Percentiles rank a stretch among this genome's conserved stretches.
These are phyloP conservation scores for Stenocarpella maydis DNA, from an alignment of 2,329 filamentous ascomycete species.

Conservation along the genomic window DNA sequence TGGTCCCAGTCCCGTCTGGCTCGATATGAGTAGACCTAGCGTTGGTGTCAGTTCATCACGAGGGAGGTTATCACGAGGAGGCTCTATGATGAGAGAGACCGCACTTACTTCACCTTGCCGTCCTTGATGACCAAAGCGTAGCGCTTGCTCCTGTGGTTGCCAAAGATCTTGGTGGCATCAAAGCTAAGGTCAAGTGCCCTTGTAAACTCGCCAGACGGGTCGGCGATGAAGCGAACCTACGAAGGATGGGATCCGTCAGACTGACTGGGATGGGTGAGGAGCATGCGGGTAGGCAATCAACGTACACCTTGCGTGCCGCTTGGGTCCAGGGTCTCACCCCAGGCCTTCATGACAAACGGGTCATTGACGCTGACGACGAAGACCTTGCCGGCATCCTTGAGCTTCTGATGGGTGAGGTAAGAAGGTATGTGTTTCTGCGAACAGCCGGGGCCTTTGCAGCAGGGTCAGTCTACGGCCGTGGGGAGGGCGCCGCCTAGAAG, in stretches of 20 bases:
- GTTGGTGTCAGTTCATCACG: constrained; percentile 13
- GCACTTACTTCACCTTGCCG: constrained; percentile 74
- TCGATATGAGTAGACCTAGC: constrained; percentile 74
- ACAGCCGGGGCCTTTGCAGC: constrained; percentile 51
- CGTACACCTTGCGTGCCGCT: constrained; percentile 77
- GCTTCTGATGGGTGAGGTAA: constrained; percentile 81
- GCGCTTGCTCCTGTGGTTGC: constrained; percentile 83
- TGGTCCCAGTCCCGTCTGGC: constrained; percentile 85
- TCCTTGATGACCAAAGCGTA: constrained; percentile 86
- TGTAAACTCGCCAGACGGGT: constrained; percentile 81
- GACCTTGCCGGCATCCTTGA: constrained; percentile 82
- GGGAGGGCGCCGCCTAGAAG: background rate
- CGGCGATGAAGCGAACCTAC: constrained; percentile 88
- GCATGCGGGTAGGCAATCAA: constrained; percentile 37
- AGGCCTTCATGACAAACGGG: constrained; percentile 91
- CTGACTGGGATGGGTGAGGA: background rate
- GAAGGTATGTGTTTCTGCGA: constrained; percentile 79
- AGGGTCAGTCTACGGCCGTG: background rate
- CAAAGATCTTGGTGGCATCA: constrained; percentile 81
- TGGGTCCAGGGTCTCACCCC: constrained; percentile 81
- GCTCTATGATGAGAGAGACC: background rate
- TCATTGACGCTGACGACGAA: constrained; percentile 96
- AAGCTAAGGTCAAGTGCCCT: constrained; percentile 85
- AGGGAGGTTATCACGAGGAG: background rate
- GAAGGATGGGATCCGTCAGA: background rate